phyloP scores from a whole-genome alignment of 768 basidiomycete species.

The Nidula microcarpa region DNA sequence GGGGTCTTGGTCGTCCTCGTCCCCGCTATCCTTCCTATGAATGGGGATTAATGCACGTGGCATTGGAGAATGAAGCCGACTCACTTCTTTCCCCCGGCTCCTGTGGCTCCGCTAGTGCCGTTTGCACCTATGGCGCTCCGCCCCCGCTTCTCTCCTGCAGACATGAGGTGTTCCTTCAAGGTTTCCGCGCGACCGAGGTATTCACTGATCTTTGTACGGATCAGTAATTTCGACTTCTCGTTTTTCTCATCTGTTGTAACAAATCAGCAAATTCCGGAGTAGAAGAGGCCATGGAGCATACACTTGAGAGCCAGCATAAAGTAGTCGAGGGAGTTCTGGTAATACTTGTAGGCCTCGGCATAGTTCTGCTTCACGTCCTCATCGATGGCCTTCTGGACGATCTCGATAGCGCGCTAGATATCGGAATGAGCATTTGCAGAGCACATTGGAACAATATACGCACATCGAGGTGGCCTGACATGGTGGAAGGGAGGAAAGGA shows the following conservation, averaged over 20 bases:
- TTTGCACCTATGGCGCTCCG: constrained; percentile 48
- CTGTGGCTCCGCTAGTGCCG: constrained; percentile 36
- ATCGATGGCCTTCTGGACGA: constrained; percentile 91
- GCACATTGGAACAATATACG: not conserved
- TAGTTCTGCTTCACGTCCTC: constrained; percentile 93
- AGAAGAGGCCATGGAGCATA: constrained; percentile 27
- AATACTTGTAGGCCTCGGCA: constrained; percentile 89
- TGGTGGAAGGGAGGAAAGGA: not conserved
- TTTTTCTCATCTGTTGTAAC: constrained; percentile 79
- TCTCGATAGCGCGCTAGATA: constrained; percentile 67
- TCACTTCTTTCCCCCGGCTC: constrained; percentile 44
- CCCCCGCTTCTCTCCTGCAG: constrained; percentile 60
- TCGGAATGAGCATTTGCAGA: not conserved
- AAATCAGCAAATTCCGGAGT: not conserved
- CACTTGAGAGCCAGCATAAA: constrained; percentile 98
- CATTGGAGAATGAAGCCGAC: constrained; percentile 7
- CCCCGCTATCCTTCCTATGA: constrained; percentile 33
- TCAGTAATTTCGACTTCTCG: constrained; percentile 83
- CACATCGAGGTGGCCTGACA: not conserved
- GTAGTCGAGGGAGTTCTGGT: constrained; percentile 94
- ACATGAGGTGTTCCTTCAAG: constrained; percentile 76
- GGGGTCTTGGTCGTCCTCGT: constrained; percentile 79
- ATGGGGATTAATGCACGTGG: not conserved
- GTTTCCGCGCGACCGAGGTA: constrained; percentile 91
- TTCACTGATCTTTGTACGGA: constrained; percentile 84